A percentile compares a stretch with the other conserved stretches of the same genome.
Conservation (phyloP, 371 early-diverging fungal genomes). For the Apophysomyces trapeziformis region DNA sequence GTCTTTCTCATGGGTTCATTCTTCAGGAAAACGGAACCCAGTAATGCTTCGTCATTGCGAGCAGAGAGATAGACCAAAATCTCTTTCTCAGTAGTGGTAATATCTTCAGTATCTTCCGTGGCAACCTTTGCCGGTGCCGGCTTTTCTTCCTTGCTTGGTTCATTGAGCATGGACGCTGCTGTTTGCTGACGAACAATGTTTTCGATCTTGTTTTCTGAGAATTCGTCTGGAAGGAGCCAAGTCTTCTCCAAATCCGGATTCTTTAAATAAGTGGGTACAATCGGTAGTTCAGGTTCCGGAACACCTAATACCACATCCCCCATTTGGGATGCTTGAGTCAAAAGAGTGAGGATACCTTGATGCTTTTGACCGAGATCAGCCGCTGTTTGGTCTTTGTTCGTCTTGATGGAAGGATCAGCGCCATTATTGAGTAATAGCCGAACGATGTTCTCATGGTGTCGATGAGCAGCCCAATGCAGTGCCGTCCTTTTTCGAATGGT, state of each 20-base stretch:
- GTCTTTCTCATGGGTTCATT: conserved; percentile 55
- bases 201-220: conserved; percentile 52
- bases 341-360: conserved; percentile 40
- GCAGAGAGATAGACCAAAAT: conserved; percentile 48
- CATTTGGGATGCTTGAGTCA: conserved; percentile 19
- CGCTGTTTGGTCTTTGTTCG: conserved; percentile 61
- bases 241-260: conserved; percentile 74
- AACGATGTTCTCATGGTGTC: conserved; percentile 62
- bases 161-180: conserved; percentile 20
- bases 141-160: background rate
- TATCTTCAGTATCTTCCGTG: background rate
- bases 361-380: conserved; percentile 61
- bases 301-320: background rate
- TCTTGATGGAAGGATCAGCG: conserved; percentile 57
- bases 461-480: conserved; percentile 74
- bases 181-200: conserved; percentile 32
- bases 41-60: conserved; percentile 47
- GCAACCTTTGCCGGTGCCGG: conserved; percentile 1
- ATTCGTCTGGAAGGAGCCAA: conserved; percentile 75
- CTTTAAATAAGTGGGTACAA: conserved; percentile 71
- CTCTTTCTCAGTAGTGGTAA: conserved; percentile 43
- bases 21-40: conserved; percentile 59
- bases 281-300: conserved; percentile 44
- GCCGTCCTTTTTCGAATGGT: conserved; percentile 57
- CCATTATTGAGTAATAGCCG: conserved; percentile 58